Evolutionary conservation across 2,329 filamentous ascomycete genomes (phyloP), one percentile per base, ranked within the genome.

Genomic region (Intubia oerlemansii): DNA sequence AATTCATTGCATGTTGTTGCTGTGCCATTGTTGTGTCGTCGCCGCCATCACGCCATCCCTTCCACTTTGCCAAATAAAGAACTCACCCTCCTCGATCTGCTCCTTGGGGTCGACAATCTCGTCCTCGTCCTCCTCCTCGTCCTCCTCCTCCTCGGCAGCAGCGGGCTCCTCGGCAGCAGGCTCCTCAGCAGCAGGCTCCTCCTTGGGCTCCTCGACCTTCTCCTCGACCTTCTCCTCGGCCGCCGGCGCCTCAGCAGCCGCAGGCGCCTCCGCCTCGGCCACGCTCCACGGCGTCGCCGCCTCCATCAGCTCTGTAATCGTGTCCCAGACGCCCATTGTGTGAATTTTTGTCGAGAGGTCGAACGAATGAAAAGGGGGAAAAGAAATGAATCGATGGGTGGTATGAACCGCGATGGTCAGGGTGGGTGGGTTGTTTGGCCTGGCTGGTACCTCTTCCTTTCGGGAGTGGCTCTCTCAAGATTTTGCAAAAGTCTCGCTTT

Each of bases 51-150:
- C n/a, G n/a, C n/a, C n/a, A n/a, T n/a, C n/a, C n/a, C n/a, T n/a
- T n/a, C n/a, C n/a, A n/a, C n/a, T n/a, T n/a, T 21, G 8, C 8
- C 19, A 21, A 21, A 21, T 8, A n/a, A n/a, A 8, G 19, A n/a
- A 38, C 34, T 27, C 33, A 95, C 88, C 82, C 68, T 91, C 81
- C 57, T 91, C 78, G 37, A 95, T 56, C 52, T 68, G 66, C 37
- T 84, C 79, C 66, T 91, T 90, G 43, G 75, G 71, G 51, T 95
- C 85, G 42, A 75, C 71, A 37, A 67, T 73, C 36, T 84, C 76
- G 37, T 85, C 79, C 29, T 88, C 79, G 34, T 75, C 72, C 24
- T 76, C 74, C 16, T 72, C 75, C 50, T 64, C 61, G 45, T 71
- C 59, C 20, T 63, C 68, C 16, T 60, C 67, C 12, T 63, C 62